Percentiles rank a stretch among this genome's conserved stretches.
Evolutionary conservation across 1,284 basidiomycete genomes (phyloP).

Genomic region (Apiotrichum domesticum): DNA sequence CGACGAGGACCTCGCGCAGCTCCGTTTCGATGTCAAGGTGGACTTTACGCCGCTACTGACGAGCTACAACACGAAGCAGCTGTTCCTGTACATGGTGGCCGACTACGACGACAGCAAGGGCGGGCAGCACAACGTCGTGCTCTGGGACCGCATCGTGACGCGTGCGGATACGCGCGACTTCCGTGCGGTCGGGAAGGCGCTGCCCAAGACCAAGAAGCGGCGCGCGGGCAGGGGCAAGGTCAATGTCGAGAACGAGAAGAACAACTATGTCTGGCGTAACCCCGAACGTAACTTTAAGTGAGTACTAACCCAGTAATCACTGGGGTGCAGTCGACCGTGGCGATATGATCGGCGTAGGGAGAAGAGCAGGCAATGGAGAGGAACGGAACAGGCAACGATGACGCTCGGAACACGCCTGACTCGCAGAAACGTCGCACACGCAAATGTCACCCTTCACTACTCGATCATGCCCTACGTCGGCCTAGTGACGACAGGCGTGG

Average conservation of each 20-base stretch:
- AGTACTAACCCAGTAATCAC: slow-evolving; percentile 15
- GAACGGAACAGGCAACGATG: too few species aligned
- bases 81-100: slow-evolving; percentile 47
- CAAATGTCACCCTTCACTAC: slow-evolving; percentile 46
- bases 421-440: slow-evolving; percentile 31
- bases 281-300: slow-evolving; percentile 43
- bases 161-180: slow-evolving; percentile 35
- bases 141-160: slow-evolving; percentile 48
- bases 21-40: slow-evolving; percentile 44
- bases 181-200: slow-evolving; percentile 25
- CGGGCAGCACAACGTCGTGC: slow-evolving; percentile 41
- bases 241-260: slow-evolving; percentile 37
- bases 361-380: too few species aligned
- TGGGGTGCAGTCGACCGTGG: too few species aligned
- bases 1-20: slow-evolving; percentile 41
- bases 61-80: slow-evolving; percentile 49
- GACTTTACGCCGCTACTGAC: slow-evolving; percentile 45
- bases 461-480: slow-evolving; percentile 49
- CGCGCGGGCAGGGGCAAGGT: slow-evolving; percentile 18
- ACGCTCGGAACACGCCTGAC: slow-evolving; percentile 1
- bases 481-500: slow-evolving; percentile 41
- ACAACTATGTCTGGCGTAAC: slow-evolving; percentile 42
- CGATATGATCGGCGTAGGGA: too few species aligned
- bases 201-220: slow-evolving; percentile 5
- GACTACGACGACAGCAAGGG: slow-evolving; percentile 29